phyloP scores from a whole-genome alignment of 75 land plant genomes.

The Azolla pinnata region DNA sequence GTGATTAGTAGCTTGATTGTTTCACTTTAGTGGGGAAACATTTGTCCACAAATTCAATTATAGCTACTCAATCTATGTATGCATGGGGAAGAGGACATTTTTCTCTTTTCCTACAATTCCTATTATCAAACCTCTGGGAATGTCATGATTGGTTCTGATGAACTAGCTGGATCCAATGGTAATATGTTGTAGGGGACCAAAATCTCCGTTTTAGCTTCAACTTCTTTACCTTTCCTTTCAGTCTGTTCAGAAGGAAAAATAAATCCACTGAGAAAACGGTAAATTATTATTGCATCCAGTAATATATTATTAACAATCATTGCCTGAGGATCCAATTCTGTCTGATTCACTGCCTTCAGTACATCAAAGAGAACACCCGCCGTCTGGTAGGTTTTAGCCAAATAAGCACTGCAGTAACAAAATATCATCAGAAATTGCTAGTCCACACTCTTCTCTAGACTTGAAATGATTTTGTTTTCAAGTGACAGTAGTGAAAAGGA shows the following conservation, averaged over 20 bases:
- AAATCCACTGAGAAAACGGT: not conserved
- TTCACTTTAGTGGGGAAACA: too few relatives aligned
- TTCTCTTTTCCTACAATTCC: too few relatives aligned
- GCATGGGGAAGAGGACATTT: too few relatives aligned
- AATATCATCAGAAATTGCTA: not conserved
- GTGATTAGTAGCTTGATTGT: too few relatives aligned
- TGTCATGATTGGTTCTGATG: slow-evolving; percentile 69
- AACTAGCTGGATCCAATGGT: slow-evolving; percentile 56
- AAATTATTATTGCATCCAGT: not conserved
- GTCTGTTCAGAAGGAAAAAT: slow-evolving; percentile 29
- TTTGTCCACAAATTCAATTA: too few relatives aligned
- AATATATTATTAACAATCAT: not conserved
- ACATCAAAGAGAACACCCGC: slow-evolving; percentile 83
- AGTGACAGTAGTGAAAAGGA: too few relatives aligned
- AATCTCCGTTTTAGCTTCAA: slow-evolving; percentile 52
- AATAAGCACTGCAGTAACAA: slow-evolving; percentile 45
- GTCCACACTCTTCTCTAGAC: too few relatives aligned
- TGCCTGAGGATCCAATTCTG: slow-evolving; percentile 34
- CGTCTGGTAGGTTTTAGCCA: slow-evolving; percentile 67
- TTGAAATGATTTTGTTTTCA: too few relatives aligned
- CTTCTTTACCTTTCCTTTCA: slow-evolving; percentile 48
- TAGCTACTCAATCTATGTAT: too few relatives aligned
- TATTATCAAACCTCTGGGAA: slow-evolving; percentile 58
- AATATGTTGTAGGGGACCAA: slow-evolving; percentile 73
- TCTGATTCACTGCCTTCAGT: slow-evolving; percentile 48